Evolutionary conservation across 2,329 filamentous ascomycete species (phyloP).

Genomic region (Fusarium clavum): DNA sequence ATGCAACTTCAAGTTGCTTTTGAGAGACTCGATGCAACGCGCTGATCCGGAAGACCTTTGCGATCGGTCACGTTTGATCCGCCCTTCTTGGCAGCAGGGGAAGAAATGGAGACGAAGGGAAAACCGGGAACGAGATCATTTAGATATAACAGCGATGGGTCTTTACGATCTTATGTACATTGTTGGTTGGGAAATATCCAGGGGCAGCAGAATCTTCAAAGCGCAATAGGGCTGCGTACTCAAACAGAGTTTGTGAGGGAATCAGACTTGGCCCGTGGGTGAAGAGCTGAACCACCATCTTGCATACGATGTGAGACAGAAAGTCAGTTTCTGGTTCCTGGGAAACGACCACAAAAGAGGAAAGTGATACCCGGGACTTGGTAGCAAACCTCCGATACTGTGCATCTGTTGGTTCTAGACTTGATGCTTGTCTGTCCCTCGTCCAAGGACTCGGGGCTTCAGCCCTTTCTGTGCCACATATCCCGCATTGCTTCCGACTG

Average conservation of each 20-base stretch:
- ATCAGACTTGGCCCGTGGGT: constrained; percentile 11
- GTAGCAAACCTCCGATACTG: not conserved
- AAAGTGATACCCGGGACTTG: constrained; percentile 9
- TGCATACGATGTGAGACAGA: not conserved
- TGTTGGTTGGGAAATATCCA: not conserved
- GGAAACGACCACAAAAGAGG: constrained; percentile 3
- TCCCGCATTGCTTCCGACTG: not conserved
- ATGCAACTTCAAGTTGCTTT: not conserved
- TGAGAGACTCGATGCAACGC: constrained; percentile 7
- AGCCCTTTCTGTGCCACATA: constrained; percentile 16
- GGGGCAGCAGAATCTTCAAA: constrained; percentile 17
- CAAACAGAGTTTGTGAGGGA: constrained; percentile 21
- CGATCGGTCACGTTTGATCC: constrained; percentile 13
- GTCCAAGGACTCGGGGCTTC: constrained; percentile 12
- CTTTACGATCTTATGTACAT: constrained; percentile 22
- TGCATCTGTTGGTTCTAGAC: constrained; percentile 11
- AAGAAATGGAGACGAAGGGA: not conserved
- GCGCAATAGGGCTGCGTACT: not conserved
- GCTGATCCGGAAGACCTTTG: constrained; percentile 16
- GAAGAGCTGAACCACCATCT: constrained; percentile 31
- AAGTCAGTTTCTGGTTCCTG: constrained; percentile 19
- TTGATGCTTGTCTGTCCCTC: constrained; percentile 1
- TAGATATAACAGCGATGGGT: not conserved
- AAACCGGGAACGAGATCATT: not conserved
- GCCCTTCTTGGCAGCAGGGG: constrained; percentile 9